These are phyloP conservation scores for Yamadazyma kitorensis DNA, from an alignment of 805 yeast genomes.

Conservation along the genomic window DNA sequence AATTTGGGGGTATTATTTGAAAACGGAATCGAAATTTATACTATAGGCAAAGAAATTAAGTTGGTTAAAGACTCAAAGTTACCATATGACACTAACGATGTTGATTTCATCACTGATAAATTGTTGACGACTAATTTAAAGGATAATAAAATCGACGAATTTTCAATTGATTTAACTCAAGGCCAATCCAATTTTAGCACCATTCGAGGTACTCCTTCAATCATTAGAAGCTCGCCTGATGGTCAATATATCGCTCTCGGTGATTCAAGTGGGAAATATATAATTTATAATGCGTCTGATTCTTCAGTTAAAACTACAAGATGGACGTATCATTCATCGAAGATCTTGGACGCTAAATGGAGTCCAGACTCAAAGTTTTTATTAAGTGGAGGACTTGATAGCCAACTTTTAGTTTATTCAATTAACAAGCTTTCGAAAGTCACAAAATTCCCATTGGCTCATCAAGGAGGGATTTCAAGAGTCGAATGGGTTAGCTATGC, in stretches of 20 bases:
- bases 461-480: constrained; percentile 79
- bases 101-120: constrained; percentile 21
- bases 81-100: constrained; percentile 21
- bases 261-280: constrained; percentile 81
- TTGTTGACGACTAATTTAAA: constrained; percentile 31
- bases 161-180: constrained; percentile 43
- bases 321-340: constrained; percentile 95
- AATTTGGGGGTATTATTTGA: constrained; percentile 30
- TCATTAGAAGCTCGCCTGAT: constrained; percentile 67
- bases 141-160: constrained; percentile 29
- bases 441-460: constrained; percentile 72
- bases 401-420: constrained; percentile 75
- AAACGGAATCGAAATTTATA: constrained; percentile 24
- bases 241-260: constrained; percentile 76
- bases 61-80: constrained; percentile 18
- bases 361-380: constrained; percentile 66
- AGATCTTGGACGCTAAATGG: constrained; percentile 78
- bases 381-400: constrained; percentile 81
- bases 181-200: constrained; percentile 47
- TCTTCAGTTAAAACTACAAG: constrained; percentile 69
- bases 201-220: constrained; percentile 38
- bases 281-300: constrained; percentile 59
- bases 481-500: constrained; percentile 64
- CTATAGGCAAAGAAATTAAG: constrained; percentile 6
- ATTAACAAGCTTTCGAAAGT: constrained; percentile 76